phyloP scores from a whole-genome alignment of 345 rosid genomes.

The Acer yangbiense region DNA sequence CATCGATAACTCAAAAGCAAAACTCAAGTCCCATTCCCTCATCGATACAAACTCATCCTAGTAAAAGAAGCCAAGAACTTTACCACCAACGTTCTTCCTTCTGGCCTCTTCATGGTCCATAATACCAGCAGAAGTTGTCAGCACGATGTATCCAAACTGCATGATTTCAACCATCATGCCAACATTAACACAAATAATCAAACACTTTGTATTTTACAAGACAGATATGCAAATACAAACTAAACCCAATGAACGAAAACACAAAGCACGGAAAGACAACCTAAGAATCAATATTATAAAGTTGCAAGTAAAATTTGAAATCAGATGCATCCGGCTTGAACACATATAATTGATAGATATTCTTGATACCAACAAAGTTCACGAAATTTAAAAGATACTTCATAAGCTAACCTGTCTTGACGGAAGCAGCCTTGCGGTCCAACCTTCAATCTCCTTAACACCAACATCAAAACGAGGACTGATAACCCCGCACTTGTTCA shows the following conservation, averaged over 20 bases:
- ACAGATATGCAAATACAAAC: neutral
- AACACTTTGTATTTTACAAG: no score
- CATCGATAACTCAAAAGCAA: conserved; percentile 13
- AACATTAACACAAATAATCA: neutral
- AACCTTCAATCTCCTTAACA: conserved; percentile 52
- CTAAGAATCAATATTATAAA: no score
- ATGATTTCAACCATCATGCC: neutral
- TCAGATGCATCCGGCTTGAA: neutral
- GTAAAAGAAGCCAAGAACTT: conserved; percentile 55
- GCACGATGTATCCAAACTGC: conserved; percentile 54
- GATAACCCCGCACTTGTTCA: conserved; percentile 56
- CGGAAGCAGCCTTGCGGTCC: conserved; percentile 58
- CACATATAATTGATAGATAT: neutral
- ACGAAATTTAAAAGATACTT: neutral
- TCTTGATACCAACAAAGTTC: neutral
- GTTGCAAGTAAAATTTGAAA: neutral
- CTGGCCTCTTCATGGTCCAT: conserved; percentile 62
- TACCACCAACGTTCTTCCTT: conserved; percentile 57
- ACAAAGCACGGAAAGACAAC: no score
- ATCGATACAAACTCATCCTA: conserved; percentile 15
- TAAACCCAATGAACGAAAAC: neutral
- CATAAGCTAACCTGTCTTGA: conserved; percentile 47
- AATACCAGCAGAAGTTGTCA: conserved; percentile 56
- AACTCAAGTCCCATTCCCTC: conserved; percentile 6
- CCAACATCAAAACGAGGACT: conserved; percentile 57